Percentiles rank a stretch among this genome's conserved stretches.
Evolutionary conservation across 768 basidiomycete species (phyloP).

Genomic region (Amylocystis lapponica): DNA sequence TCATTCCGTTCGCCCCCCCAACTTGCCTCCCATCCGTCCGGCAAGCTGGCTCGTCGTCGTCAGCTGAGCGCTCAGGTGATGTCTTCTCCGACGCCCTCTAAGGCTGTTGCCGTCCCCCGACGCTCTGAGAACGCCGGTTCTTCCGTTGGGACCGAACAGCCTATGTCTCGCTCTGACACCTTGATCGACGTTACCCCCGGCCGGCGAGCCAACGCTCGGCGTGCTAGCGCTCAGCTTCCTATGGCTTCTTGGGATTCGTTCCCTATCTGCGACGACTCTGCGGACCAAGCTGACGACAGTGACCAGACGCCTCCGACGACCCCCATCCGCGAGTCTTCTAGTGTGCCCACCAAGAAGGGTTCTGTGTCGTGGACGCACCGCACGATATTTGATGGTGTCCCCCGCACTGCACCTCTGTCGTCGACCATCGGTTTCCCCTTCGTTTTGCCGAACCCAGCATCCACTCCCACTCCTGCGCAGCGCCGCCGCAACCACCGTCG

Average conservation of each 20-base stretch:
- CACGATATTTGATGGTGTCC: slow-evolving; percentile 31
- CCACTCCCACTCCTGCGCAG: slow-evolving; percentile 35
- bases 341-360: slow-evolving; percentile 6
- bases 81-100: slow-evolving; percentile 34
- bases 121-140: slow-evolving; percentile 10
- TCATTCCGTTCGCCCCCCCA: slow-evolving; percentile 30
- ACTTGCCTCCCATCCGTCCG: slow-evolving; percentile 42
- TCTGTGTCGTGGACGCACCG: slow-evolving; percentile 28
- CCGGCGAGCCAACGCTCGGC: slow-evolving; percentile 26
- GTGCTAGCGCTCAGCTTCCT: slow-evolving; percentile 24
- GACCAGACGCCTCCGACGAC: slow-evolving; percentile 45
- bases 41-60: slow-evolving; percentile 56
- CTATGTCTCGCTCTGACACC: slow-evolving; percentile 50
- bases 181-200: too few relatives aligned
- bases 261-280: slow-evolving; percentile 71
- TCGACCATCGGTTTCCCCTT: slow-evolving; percentile 37
- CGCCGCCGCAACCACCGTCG: slow-evolving; percentile 44
- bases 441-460: slow-evolving; percentile 16
- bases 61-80: slow-evolving; percentile 29
- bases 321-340: slow-evolving; percentile 40
- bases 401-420: slow-evolving; percentile 47
- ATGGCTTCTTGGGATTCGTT: slow-evolving; percentile 33
- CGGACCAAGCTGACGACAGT: slow-evolving; percentile 35
- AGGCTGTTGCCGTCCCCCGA: slow-evolving; percentile 49
- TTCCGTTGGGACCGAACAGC: slow-evolving; percentile 7